Conservation (phyloP, 2,329 filamentous ascomycete species). For the Leptographium wingfieldii region DNA sequence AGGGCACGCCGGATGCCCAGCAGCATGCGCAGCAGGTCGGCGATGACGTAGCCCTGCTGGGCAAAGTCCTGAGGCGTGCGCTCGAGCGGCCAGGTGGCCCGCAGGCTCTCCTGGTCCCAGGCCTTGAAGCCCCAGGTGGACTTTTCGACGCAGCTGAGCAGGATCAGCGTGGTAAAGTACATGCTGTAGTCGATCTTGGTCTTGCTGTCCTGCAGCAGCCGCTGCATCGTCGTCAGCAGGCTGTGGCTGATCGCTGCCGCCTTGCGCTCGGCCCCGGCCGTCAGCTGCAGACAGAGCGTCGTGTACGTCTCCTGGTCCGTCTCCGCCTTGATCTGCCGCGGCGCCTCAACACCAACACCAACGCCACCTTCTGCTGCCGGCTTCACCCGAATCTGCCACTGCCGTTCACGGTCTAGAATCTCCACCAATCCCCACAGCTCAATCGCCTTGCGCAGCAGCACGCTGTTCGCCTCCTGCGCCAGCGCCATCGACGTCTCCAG, state of each 20-base stretch:
- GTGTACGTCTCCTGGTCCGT: slow-evolving; percentile 44
- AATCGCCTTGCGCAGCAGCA: slow-evolving; percentile 43
- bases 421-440: slow-evolving; percentile 55
- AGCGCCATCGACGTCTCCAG: slow-evolving; percentile 35
- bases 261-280: slow-evolving; percentile 51
- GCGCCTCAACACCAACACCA: slow-evolving; percentile 1
- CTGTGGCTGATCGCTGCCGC: slow-evolving; percentile 45
- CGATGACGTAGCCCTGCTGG: slow-evolving; percentile 45
- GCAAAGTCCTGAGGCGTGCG: slow-evolving; percentile 43
- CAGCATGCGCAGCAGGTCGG: slow-evolving; percentile 47
- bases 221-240: slow-evolving; percentile 48
- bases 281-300: slow-evolving; percentile 51
- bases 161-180: slow-evolving; percentile 48
- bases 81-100: slow-evolving; percentile 48
- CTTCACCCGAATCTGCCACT: slow-evolving; percentile 44
- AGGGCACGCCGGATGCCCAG: slow-evolving; percentile 46
- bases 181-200: slow-evolving; percentile 46
- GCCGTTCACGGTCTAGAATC: slow-evolving; percentile 50
- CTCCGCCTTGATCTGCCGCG: slow-evolving; percentile 37
- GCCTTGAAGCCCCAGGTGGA: slow-evolving; percentile 57
- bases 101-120: slow-evolving; percentile 50
- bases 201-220: slow-evolving; percentile 47
- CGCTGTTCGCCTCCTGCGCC: slow-evolving; percentile 37
- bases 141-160: slow-evolving; percentile 55
- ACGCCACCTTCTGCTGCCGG: slow-evolving; percentile 17